Evolutionary conservation across 441 rosid species (phyloP), one percentile per base, ranked within the genome.

Genomic region (Biscutella auriculata): DNA sequence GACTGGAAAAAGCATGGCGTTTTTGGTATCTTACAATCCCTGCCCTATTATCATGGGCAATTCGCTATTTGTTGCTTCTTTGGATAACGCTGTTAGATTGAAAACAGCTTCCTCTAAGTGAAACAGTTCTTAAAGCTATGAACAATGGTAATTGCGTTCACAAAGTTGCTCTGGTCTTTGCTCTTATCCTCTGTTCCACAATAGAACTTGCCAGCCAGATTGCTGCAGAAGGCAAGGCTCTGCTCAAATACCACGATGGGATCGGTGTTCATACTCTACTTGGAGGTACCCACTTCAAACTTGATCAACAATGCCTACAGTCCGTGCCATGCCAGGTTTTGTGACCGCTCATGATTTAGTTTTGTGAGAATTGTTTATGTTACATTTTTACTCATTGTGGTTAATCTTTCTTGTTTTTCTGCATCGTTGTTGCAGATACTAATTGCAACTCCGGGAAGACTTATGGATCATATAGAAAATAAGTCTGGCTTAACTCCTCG

Each of bases 21-120:
- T 85, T 79, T 75, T 94, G 96, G 99, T 90, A 87, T 40, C 21
- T 55, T 59, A 53, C 66, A 28, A 58, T 62, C 55, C 40, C 60
- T 61, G 6, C 63, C 33, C 11, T 33, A 53, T 40, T 16, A 36
- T 60, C 6, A 67, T 33, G 53, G 44, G 26, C 25, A 57, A n/a
- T 47, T 34, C 59, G 28, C 36, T 74, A n/a, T 74, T 57, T 29
- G 64, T 41, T 73, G 67, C 54, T 63, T 63, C 53, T 62, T 65
- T 70, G 62, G 67, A 54, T 63, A 45, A 66, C 49, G 65, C 76
- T 70, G 66, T 69, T 80, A 81, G 77, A 77, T 74, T 67, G 28
- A 62, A 72, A 82, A 78, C 87, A 94, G 99, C 85, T 90, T 82
- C 99, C 97, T 73, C 95, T 94, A 46, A 85, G 85, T 87, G 97